Percentiles rank a stretch among this genome's conserved stretches.
These are phyloP conservation scores for Saturnispora mendoncae DNA, from an alignment of 805 yeast genomes.

Conservation along the genomic window DNA sequence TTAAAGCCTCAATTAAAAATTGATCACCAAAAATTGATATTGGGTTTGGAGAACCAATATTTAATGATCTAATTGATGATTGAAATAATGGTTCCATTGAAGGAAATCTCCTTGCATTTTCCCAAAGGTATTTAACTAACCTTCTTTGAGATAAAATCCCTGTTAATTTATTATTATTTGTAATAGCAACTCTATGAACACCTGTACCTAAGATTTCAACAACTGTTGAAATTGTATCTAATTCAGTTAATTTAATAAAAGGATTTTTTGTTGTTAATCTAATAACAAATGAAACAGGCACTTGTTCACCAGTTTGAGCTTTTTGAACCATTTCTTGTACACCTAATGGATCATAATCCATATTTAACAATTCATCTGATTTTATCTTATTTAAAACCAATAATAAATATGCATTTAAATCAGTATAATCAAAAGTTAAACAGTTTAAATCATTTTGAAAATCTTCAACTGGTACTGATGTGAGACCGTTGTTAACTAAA, in stretches of 20 bases:
- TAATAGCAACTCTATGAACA: slow-evolving; percentile 85
- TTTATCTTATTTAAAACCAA: slow-evolving; percentile 69
- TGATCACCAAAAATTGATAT: slow-evolving; percentile 83
- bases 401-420: slow-evolving; percentile 76
- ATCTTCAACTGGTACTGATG: slow-evolving; percentile 74
- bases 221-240: slow-evolving; percentile 60
- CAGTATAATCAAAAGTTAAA: slow-evolving; percentile 85
- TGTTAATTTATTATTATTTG: slow-evolving; percentile 45
- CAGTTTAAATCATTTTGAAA: slow-evolving; percentile 53
- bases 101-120: slow-evolving; percentile 80
- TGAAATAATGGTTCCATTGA: slow-evolving; percentile 67
- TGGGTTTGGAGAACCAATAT: slow-evolving; percentile 66
- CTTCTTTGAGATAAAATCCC: slow-evolving; percentile 92
- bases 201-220: slow-evolving; percentile 90
- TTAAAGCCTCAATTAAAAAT: slow-evolving; percentile 75
- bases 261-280: slow-evolving; percentile 83
- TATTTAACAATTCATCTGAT: slow-evolving; percentile 30
- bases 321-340: slow-evolving; percentile 38
- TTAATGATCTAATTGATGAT: slow-evolving; percentile 58
- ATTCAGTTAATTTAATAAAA: slow-evolving; percentile 65
- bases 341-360: slow-evolving; percentile 30
- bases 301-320: slow-evolving; percentile 83
- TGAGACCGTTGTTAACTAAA: slow-evolving; percentile 60
- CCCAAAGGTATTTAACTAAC: slow-evolving; percentile 79
- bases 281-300: slow-evolving; percentile 84